Conservation (phyloP, 2,329 filamentous ascomycete genomes). For the Trichophyton rubrum region DNA sequence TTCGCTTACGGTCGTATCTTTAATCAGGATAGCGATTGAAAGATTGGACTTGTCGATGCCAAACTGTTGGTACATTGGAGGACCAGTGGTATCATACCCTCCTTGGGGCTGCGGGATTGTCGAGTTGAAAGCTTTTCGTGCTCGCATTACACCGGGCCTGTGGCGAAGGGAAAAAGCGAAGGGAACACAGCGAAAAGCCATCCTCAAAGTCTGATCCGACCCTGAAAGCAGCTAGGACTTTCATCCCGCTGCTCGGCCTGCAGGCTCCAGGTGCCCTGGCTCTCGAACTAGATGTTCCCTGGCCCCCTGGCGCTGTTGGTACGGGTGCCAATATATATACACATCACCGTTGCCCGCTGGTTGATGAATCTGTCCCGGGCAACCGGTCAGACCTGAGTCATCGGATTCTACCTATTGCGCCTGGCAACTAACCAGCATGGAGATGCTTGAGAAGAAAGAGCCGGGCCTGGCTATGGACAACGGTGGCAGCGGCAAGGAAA, state of each 20-base stretch:
- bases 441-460: neutral
- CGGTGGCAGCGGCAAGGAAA: neutral
- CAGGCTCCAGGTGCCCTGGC: neutral
- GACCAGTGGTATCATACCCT: neutral
- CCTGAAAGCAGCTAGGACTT: neutral
- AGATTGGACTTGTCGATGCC: neutral
- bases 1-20: slow-evolving; percentile 3
- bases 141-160: neutral
- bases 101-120: neutral
- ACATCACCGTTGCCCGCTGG: neutral
- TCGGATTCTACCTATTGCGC: neutral
- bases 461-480: neutral
- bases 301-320: neutral
- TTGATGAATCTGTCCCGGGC: neutral
- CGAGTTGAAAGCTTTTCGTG: neutral
- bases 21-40: neutral
- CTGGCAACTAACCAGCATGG: neutral
- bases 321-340: neutral
- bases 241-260: neutral
- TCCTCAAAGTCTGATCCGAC: neutral
- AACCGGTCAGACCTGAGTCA: neutral
- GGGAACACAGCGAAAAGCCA: neutral
- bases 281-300: neutral
- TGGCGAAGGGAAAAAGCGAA: neutral
- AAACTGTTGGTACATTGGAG: neutral